These are phyloP conservation scores for Kwoniella heveanensis DNA, from an alignment of 768 basidiomycete genomes.

Conservation along the genomic window DNA sequence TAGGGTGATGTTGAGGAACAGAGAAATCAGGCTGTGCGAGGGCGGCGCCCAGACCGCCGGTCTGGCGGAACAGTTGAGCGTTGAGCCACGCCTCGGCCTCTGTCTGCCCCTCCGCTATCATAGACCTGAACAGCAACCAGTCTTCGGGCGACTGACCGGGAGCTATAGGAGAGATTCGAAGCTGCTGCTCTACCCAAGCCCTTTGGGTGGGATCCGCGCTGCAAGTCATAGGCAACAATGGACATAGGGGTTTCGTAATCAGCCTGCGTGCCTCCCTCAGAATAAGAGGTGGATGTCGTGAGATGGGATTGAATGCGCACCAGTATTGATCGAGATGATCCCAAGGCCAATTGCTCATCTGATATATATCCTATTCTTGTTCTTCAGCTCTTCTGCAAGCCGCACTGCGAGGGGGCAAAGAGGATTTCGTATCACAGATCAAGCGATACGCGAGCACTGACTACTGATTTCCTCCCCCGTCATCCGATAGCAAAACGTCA, in stretches of 20 bases:
- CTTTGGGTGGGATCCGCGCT: constrained; percentile 19
- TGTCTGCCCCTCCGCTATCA: constrained; percentile 28
- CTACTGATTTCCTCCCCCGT: not conserved
- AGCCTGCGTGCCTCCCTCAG: not conserved
- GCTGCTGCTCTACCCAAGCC: constrained; percentile 20
- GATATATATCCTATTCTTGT: too few species aligned
- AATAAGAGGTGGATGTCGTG: too few species aligned
- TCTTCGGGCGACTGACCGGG: constrained; percentile 27
- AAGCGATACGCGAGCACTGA: not conserved
- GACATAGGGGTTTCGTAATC: not conserved
- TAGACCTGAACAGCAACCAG: constrained; percentile 33
- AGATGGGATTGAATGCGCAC: constrained; percentile 7
- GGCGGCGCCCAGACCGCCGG: not conserved
- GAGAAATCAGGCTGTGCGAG: not conserved
- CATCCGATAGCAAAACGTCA: not conserved
- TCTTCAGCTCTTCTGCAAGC: too few species aligned
- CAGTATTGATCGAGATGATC: constrained; percentile 20
- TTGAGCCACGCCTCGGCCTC: constrained; percentile 32
- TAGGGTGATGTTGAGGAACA: not conserved
- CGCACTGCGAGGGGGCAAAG: too few species aligned
- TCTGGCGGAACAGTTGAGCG: constrained; percentile 8
- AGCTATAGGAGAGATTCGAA: constrained; percentile 16
- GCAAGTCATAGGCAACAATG: not conserved
- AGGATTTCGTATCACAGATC: not conserved
- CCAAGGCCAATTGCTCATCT: constrained; percentile 27